Conservation (phyloP, 169 alveolate genomes). For the Plasmodium vivax region DNA sequence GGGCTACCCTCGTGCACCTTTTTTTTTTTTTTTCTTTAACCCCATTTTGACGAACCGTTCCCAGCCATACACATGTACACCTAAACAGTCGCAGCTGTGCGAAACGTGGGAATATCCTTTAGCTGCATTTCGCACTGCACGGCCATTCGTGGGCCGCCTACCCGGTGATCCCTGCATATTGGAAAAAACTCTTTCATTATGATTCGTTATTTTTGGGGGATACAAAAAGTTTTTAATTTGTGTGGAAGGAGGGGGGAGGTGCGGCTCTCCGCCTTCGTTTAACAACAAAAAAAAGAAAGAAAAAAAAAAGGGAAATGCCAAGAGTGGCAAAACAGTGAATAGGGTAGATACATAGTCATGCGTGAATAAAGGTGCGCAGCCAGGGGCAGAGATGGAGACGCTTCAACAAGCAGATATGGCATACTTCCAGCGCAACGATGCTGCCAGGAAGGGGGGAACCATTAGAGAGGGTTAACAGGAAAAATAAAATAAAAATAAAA, state of each 20-base stretch:
- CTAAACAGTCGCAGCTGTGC: neutral
- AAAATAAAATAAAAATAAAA: neutral
- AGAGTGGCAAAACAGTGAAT: neutral
- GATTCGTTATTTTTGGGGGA: neutral
- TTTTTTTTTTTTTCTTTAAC: neutral
- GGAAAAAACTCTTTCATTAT: neutral
- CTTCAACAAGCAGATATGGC: neutral
- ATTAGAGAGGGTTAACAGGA: neutral
- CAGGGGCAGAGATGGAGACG: neutral
- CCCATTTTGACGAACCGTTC: neutral
- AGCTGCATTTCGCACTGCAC: neutral
- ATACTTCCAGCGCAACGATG: neutral
- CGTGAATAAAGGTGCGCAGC: neutral
- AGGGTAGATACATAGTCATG: neutral
- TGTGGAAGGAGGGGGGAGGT: neutral
- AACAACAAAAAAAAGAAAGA: slow-evolving; percentile 12
- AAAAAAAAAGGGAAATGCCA: neutral
- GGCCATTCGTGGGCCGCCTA: neutral
- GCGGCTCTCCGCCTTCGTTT: neutral
- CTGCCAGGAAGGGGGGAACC: neutral
- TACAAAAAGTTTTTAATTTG: slow-evolving; percentile 9
- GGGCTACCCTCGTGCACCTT: neutral
- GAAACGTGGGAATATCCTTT: neutral
- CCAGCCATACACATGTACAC: neutral
- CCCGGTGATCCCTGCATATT: neutral